Conservation (phyloP, 257 asterid species). For the Gentiana straminea region DNA sequence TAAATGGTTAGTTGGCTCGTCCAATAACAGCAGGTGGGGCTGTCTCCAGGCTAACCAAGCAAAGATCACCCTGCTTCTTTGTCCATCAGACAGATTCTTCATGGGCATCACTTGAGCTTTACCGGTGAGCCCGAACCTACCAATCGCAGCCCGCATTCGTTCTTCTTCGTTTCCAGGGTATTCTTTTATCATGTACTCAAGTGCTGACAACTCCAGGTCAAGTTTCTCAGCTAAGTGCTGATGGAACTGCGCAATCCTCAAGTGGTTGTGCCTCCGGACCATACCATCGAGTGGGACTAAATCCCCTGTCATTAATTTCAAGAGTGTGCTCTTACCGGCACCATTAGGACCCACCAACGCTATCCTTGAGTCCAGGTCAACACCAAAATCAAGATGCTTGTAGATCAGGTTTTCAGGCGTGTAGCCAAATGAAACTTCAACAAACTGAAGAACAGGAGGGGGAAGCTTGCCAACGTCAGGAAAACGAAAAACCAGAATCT, state of each 20-base stretch:
- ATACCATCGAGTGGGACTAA: conserved; percentile 79
- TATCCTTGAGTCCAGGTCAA: conserved; percentile 87
- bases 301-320: conserved; percentile 97
- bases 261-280: conserved; percentile 92
- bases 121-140: conserved; percentile 80
- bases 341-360: conserved; percentile 99
- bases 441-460: conserved; percentile 94
- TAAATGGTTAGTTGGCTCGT: conserved; percentile 95
- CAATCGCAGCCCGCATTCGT: conserved; percentile 84
- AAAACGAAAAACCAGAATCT: conserved; percentile 66
- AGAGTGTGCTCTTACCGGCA: conserved; percentile 92
- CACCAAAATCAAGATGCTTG: conserved; percentile 87
- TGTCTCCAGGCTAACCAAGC: conserved; percentile 96
- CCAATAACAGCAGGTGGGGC: conserved; percentile 80
- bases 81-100: conserved; percentile 88
- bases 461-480: conserved; percentile 92
- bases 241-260: conserved; percentile 84
- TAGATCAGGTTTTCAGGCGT: conserved; percentile 81
- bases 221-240: conserved; percentile 92
- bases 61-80: conserved; percentile 76
- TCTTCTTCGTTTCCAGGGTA: conserved; percentile 93
- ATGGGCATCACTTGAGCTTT: conserved; percentile 98
- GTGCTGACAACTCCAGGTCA: conserved; percentile 73
- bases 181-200: conserved; percentile 62
- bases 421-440: conserved; percentile 84